These are phyloP conservation scores for Marasmius tenuissimus DNA, from an alignment of 1,284 basidiomycete species.

Conservation along the genomic window DNA sequence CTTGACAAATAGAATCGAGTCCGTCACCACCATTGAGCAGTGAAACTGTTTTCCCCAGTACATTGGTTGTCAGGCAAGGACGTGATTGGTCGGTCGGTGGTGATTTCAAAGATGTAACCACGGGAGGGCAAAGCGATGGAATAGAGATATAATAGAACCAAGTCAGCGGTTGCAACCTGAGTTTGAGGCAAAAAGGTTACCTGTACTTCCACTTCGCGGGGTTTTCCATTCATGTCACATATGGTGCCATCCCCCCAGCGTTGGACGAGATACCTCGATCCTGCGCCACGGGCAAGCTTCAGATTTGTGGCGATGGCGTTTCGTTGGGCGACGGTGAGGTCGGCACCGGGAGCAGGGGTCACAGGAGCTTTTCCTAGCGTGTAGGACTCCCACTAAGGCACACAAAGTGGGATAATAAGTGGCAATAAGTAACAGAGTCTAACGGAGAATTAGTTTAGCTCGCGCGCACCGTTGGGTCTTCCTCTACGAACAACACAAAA, in stretches of 20 bases:
- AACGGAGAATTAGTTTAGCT: background rate
- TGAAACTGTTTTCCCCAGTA: slow-evolving; percentile 66
- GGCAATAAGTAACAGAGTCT: slow-evolving; percentile 1
- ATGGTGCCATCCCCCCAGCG: slow-evolving; percentile 87
- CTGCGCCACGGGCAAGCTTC: slow-evolving; percentile 72
- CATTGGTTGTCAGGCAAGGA: background rate
- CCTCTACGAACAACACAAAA: slow-evolving; percentile 37
- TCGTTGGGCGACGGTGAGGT: slow-evolving; percentile 67
- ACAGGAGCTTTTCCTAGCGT: slow-evolving; percentile 74
- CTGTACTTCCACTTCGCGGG: slow-evolving; percentile 91
- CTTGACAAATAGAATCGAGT: slow-evolving; percentile 86
- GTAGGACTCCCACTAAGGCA: slow-evolving; percentile 74
- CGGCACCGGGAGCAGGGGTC: slow-evolving; percentile 57
- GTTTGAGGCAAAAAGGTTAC: slow-evolving; percentile 34
- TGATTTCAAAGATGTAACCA: slow-evolving; percentile 12
- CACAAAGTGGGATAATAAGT: slow-evolving; percentile 15
- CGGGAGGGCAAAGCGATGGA: background rate
- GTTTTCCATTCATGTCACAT: slow-evolving; percentile 87
- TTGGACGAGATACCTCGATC: slow-evolving; percentile 89
- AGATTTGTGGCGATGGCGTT: slow-evolving; percentile 61
- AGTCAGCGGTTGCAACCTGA: too few species aligned
- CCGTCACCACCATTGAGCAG: slow-evolving; percentile 88
- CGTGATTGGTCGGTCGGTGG: background rate
- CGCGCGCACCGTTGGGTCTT: slow-evolving; percentile 71
- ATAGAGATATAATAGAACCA: too few species aligned